phyloP scores from a whole-genome alignment of 2,329 filamentous ascomycete species.

The Cyphellophora attinorum region DNA sequence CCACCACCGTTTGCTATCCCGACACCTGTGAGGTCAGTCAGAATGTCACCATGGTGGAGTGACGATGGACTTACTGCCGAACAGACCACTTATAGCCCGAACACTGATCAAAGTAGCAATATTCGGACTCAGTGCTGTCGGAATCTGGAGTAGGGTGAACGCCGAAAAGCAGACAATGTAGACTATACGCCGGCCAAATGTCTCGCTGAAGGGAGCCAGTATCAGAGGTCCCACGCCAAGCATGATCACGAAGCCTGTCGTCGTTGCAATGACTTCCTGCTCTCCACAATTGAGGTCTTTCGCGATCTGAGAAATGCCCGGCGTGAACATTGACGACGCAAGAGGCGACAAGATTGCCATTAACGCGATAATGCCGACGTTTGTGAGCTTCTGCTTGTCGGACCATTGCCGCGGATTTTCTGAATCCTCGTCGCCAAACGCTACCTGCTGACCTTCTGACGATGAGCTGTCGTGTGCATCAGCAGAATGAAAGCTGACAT shows the following conservation, averaged over 20 bases:
- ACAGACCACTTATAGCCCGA: conserved; percentile 38
- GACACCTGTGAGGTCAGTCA: conserved; percentile 23
- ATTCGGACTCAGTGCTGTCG: conserved; percentile 38
- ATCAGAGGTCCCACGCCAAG: conserved; percentile 55
- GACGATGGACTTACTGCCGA: conserved; percentile 26
- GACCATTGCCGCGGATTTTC: conserved; percentile 40
- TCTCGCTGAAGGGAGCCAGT: conserved; percentile 65
- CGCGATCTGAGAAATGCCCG: conserved; percentile 41
- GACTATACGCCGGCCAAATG: conserved; percentile 59
- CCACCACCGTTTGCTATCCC: conserved; percentile 16
- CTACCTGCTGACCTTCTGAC: conserved; percentile 10
- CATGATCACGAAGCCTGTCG: conserved; percentile 42
- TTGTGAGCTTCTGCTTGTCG: conserved; percentile 34
- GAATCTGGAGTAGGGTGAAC: conserved; percentile 46
- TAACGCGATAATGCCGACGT: conserved; percentile 40
- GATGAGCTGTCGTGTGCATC: not conserved
- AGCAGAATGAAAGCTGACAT: not conserved
- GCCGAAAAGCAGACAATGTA: conserved; percentile 57
- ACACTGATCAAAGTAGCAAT: conserved; percentile 34
- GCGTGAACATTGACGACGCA: conserved; percentile 40
- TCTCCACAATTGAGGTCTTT: conserved; percentile 32
- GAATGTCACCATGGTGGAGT: conserved; percentile 30
- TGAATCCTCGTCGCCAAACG: conserved; percentile 28
- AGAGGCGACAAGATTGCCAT: conserved; percentile 30
- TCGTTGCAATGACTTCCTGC: conserved; percentile 37